phyloP scores from a whole-genome alignment of 2,329 filamentous ascomycete genomes.

The Monilinia polystroma region DNA sequence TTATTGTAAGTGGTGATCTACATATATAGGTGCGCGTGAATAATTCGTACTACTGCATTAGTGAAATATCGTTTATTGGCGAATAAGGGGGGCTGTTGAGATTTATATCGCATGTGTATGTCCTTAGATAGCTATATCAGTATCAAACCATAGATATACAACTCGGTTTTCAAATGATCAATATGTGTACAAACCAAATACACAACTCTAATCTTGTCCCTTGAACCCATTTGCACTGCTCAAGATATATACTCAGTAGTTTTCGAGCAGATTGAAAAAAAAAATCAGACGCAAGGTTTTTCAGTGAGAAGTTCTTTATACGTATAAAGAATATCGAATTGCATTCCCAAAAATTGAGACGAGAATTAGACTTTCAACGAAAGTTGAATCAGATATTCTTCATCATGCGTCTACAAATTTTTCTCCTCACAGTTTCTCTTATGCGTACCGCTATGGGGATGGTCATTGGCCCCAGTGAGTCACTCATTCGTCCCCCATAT shows the following conservation, averaged over 20 bases:
- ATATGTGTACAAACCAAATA: neutral
- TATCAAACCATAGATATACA: neutral
- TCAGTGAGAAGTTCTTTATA: neutral
- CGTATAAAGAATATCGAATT: neutral
- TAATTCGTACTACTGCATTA: neutral
- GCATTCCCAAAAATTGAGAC: neutral
- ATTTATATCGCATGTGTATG: neutral
- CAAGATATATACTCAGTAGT: neutral
- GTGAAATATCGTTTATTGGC: neutral
- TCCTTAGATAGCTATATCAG: neutral
- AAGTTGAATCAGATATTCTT: neutral
- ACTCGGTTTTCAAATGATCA: neutral
- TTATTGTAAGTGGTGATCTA: neutral
- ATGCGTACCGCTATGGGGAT: neutral
- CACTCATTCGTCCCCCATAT: neutral
- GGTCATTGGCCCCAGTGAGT: conserved; percentile 2
- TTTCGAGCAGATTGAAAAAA: neutral
- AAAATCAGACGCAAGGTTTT: neutral
- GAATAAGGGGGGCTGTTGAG: neutral
- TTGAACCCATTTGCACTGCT: neutral
- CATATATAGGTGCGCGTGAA: neutral
- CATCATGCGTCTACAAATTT: neutral
- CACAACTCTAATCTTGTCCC: neutral
- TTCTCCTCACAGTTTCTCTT: conserved; percentile 7
- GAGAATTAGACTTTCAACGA: neutral